Evolutionary conservation across 352 stramenopile genomes (phyloP), one percentile per base, ranked within the genome.

Genomic region (Porosira glacialis): DNA sequence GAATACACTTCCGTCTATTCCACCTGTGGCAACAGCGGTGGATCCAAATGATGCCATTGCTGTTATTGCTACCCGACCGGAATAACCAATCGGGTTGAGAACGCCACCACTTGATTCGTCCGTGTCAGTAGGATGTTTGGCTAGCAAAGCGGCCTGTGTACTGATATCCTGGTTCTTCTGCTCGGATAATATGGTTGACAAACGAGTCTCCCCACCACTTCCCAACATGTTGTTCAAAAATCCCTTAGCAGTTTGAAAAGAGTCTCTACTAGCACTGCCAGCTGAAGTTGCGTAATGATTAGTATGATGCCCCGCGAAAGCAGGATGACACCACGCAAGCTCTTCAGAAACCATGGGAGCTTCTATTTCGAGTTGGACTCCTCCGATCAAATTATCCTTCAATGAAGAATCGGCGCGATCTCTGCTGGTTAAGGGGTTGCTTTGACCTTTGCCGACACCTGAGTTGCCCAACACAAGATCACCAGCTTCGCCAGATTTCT

Each of bases 1-100:
- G 59, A 90, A 92, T 17, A 92, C 70, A 43, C 83, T 79, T 17
- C 85, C 85, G 75, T 92, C 83, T 24, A 92, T 49, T 17, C 80
- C 85, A 41, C 85, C 85, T 28, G 80, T 88, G 2, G 77, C 83
- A 59, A 92, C 72, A 13, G 85, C 59, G 1, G 75, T 81, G 11
- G 59, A 62, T 22, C 85, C 85, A 62, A 89, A 85, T 31, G 78
- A 80, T 28, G 83, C 76, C 44, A 92, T 66, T 24, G 81, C 70
- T 19, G 85, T 90, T 8, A 92, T 70, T 27, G 85, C 70, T 49
- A 80, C 73, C 51, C 83, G 68, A 24, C 85, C 72, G 19, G 64
- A 11, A 57, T 70, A 69, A 11, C 53, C 62, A 4, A 26, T 39
- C 45, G 24, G 27, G 28, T 56, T 63, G 30, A 50, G 64, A 70